Conservation (phyloP, 2,329 filamentous ascomycete genomes). For the Nothophaeocryptopus gaeumannii region DNA sequence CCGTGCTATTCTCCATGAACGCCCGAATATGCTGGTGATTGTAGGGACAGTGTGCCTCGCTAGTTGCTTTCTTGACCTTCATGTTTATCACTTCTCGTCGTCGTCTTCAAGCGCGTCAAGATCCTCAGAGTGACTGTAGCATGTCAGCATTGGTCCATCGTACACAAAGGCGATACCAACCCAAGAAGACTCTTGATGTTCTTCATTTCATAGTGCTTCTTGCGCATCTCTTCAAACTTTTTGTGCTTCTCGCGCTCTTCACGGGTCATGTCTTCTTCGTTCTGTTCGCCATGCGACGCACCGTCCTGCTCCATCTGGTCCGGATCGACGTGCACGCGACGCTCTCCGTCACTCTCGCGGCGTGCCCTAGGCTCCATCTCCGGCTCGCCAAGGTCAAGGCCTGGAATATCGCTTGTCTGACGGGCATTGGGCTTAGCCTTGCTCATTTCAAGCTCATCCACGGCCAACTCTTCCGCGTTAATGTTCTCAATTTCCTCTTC, state of each 20-base stretch:
- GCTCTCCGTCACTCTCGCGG: constrained; percentile 53
- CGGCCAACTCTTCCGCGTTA: constrained; percentile 68
- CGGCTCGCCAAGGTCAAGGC: constrained; percentile 86
- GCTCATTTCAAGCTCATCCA: constrained; percentile 63
- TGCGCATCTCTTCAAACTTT: constrained; percentile 85
- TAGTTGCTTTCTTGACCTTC: too few species aligned
- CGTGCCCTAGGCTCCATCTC: constrained; percentile 53
- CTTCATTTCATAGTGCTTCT: constrained; percentile 98
- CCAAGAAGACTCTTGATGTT: constrained; percentile 85
- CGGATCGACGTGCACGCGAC: constrained; percentile 76
- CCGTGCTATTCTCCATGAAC: too few species aligned
- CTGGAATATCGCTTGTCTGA: constrained; percentile 68
- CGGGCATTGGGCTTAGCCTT: constrained; percentile 41
- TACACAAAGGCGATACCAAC: constrained; percentile 43
- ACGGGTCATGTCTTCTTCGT: constrained; percentile 50
- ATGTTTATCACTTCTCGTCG: constrained; percentile 35
- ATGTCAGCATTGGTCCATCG: constrained; percentile 15
- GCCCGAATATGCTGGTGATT: too few species aligned
- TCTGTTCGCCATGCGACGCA: constrained; percentile 58
- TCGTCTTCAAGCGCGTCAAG: constrained; percentile 41
- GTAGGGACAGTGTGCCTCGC: too few species aligned
- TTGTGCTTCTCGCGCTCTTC: constrained; percentile 89
- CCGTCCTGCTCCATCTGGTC: constrained; percentile 41
- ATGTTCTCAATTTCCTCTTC: constrained; percentile 68
- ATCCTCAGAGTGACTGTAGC: constrained; percentile 41